phyloP scores from a whole-genome alignment of 768 basidiomycete species.

The Calocybe cyanea region DNA sequence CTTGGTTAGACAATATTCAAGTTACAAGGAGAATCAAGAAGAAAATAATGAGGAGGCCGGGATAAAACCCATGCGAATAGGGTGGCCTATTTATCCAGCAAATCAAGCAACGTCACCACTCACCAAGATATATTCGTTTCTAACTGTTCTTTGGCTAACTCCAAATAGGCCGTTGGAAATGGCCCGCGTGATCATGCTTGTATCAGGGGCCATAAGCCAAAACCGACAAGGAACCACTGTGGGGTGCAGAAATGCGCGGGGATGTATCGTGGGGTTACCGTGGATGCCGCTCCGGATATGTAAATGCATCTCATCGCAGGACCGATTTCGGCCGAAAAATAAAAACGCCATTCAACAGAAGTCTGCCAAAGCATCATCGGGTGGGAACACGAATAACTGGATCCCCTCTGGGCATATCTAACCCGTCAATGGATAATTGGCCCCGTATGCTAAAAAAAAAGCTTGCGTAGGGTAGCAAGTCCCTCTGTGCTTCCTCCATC shows the following conservation, averaged over 20 bases:
- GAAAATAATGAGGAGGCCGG: slow-evolving; percentile 8
- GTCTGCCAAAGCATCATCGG: neutral
- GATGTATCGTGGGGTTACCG: slow-evolving; percentile 9
- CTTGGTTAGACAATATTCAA: neutral
- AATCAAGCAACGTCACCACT: slow-evolving; percentile 18
- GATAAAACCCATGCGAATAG: neutral
- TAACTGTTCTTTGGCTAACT: slow-evolving; percentile 13
- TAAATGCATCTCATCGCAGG: neutral
- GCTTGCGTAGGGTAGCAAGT: too few relatives aligned
- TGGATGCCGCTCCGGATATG: slow-evolving; percentile 6
- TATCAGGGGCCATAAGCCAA: slow-evolving; percentile 7
- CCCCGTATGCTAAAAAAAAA: too few relatives aligned
- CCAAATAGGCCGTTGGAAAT: slow-evolving; percentile 18
- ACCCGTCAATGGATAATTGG: too few relatives aligned
- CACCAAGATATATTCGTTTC: slow-evolving; percentile 22
- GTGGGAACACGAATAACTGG: neutral
- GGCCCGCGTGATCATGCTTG: slow-evolving; percentile 19
- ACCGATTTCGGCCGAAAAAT: slow-evolving; percentile 1
- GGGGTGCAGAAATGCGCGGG: slow-evolving; percentile 1
- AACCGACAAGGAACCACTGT: neutral
- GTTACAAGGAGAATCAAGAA: slow-evolving; percentile 1
- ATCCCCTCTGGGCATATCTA: neutral
- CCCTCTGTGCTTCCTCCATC: too few relatives aligned
- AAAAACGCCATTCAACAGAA: neutral
- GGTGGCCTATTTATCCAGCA: slow-evolving; percentile 9